Conservation (phyloP, 2,329 filamentous ascomycete genomes). For the Neocucurbitaria cava region DNA sequence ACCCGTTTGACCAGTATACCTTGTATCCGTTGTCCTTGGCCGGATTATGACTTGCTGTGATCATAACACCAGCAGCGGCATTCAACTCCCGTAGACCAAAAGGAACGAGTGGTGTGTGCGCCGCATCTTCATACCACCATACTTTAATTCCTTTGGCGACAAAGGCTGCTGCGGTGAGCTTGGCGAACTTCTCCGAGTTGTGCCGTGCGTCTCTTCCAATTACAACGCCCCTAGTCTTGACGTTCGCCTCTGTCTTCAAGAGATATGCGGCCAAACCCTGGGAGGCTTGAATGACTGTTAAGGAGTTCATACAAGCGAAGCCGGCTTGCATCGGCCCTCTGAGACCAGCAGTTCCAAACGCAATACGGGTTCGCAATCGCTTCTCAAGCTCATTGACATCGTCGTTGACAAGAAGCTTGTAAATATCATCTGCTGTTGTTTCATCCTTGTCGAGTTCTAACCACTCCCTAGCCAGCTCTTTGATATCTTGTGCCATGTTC, state of each 20-base stretch:
- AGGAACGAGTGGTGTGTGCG: slow-evolving; percentile 68
- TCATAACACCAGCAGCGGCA: slow-evolving; percentile 68
- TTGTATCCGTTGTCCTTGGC: slow-evolving; percentile 72
- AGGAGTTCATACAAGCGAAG: slow-evolving; percentile 66
- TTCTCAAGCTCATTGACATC: slow-evolving; percentile 59
- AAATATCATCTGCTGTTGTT: slow-evolving; percentile 62
- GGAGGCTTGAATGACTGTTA: slow-evolving; percentile 68
- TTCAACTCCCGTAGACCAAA: slow-evolving; percentile 63
- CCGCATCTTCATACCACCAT: slow-evolving; percentile 63
- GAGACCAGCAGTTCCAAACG: slow-evolving; percentile 69
- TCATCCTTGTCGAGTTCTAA: slow-evolving; percentile 65
- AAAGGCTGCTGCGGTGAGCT: slow-evolving; percentile 66
- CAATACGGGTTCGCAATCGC: slow-evolving; percentile 62
- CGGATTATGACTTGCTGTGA: slow-evolving; percentile 71
- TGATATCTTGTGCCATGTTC: slow-evolving; percentile 43
- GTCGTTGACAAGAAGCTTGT: slow-evolving; percentile 55
- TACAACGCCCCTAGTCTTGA: slow-evolving; percentile 59
- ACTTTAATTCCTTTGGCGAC: slow-evolving; percentile 65
- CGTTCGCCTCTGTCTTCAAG: slow-evolving; percentile 52
- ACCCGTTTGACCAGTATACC: slow-evolving; percentile 70
- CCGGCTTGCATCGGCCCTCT: slow-evolving; percentile 71
- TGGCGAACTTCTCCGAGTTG: slow-evolving; percentile 67
- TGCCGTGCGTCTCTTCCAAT: slow-evolving; percentile 69
- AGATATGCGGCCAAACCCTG: slow-evolving; percentile 70
- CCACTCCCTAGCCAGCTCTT: slow-evolving; percentile 62